phyloP scores from a whole-genome alignment of 345 rosid genomes.

The Brassica juncea region DNA sequence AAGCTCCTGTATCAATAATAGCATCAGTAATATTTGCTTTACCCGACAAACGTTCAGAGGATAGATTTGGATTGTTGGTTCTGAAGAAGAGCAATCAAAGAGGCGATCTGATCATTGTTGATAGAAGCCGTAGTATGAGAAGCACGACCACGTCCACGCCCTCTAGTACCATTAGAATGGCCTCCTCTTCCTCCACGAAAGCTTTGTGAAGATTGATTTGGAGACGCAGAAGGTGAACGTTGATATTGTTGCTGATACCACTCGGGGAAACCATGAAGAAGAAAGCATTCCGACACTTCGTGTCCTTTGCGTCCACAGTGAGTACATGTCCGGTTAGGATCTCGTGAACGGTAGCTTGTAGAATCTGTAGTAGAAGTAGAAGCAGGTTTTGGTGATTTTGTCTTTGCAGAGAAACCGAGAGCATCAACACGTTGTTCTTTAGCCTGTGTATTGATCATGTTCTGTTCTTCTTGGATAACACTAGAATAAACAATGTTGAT shows the following conservation, averaged over 20 bases:
- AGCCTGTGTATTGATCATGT: too few relatives aligned
- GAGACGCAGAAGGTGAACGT: neutral
- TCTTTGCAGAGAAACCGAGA: neutral
- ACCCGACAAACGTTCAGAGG: neutral
- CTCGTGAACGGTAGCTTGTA: neutral
- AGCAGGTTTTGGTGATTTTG: neutral
- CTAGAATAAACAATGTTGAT: neutral
- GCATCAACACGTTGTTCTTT: neutral
- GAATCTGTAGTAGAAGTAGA: neutral
- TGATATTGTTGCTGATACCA: neutral
- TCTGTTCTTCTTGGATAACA: neutral
- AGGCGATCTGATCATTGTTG: too few relatives aligned
- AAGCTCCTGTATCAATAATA: too few relatives aligned
- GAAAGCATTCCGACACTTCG: neutral
- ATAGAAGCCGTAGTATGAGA: neutral
- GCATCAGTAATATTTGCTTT: neutral
- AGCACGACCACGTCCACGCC: neutral
- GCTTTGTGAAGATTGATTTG: neutral
- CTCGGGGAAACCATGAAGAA: neutral
- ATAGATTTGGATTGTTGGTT: neutral
- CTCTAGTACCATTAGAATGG: neutral
- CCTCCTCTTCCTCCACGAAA: neutral
- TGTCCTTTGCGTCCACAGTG: neutral
- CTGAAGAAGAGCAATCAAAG: too few relatives aligned
- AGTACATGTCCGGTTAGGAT: neutral